These are phyloP conservation scores for Alternaria postmessia DNA, from an alignment of 2,329 filamentous ascomycete species.

Conservation along the genomic window DNA sequence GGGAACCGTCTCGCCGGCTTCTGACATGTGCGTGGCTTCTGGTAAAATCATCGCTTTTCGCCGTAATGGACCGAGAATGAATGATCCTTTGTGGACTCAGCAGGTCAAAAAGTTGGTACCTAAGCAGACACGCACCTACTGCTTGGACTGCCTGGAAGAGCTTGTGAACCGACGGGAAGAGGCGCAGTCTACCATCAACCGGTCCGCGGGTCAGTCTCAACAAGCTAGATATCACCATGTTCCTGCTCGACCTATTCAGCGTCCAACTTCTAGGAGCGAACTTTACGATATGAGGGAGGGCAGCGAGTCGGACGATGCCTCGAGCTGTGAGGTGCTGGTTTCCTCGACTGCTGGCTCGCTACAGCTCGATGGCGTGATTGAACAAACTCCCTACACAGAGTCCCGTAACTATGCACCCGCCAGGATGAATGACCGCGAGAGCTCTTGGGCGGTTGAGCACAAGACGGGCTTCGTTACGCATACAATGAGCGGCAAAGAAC, in stretches of 20 bases:
- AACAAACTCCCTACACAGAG: neutral
- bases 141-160: constrained; percentile 19
- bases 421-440: neutral
- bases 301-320: neutral
- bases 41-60: constrained; percentile 16
- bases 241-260: neutral
- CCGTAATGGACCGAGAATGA: constrained; percentile 18
- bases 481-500: neutral
- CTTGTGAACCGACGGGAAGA: constrained; percentile 11
- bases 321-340: neutral
- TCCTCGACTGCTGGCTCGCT: neutral
- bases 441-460: neutral
- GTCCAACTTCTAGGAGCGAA: neutral
- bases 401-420: neutral
- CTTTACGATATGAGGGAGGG: neutral
- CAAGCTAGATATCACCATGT: neutral
- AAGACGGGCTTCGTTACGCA: neutral
- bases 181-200: constrained; percentile 5
- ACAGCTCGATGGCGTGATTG: neutral
- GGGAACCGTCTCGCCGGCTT: constrained; percentile 13
- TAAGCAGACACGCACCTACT: constrained; percentile 13
- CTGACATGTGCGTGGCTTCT: neutral
- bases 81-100: constrained; percentile 18
- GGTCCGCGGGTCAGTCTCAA: neutral
- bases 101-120: constrained; percentile 3